These are phyloP conservation scores for Gracilaria domingensis DNA, from an alignment of 23 red algal genomes.

Conservation along the genomic window DNA sequence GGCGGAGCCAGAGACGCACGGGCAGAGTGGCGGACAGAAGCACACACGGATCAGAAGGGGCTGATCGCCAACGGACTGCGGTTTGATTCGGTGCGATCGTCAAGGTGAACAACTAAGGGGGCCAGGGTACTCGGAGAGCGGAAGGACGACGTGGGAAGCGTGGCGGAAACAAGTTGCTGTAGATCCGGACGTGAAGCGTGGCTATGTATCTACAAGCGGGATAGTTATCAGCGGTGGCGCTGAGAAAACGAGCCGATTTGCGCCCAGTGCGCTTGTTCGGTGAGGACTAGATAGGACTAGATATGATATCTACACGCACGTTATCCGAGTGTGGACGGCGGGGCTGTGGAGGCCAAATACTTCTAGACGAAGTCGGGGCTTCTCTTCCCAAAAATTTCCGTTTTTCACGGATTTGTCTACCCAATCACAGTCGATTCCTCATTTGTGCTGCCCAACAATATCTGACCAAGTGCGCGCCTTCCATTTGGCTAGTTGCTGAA, in stretches of 20 bases:
- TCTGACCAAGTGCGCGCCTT: background rate
- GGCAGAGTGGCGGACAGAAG: background rate
- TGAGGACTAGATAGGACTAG: no score
- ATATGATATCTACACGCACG: background rate
- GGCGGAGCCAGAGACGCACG: background rate
- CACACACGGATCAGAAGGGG: constrained; percentile 2
- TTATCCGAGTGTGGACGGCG: no score
- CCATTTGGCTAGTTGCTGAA: no score
- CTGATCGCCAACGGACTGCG: background rate
- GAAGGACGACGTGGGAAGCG: background rate
- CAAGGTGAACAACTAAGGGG: background rate
- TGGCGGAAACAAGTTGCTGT: background rate
- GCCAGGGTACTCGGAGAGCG: no score
- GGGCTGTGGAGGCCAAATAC: constrained; percentile 3
- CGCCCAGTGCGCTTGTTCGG: no score
- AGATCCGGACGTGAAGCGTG: no score
- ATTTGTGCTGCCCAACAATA: background rate
- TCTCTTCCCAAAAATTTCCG: background rate
- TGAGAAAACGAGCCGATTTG: no score
- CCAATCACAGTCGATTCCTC: background rate
- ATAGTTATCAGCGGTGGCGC: no score
- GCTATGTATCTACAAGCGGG: no score
- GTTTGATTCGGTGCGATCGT: background rate
- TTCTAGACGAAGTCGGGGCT: constrained; percentile 10
- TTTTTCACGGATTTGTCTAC: background rate